Conservation (phyloP, 2,329 filamentous ascomycete species). For the Paecilomyces dactylethromorphus region DNA sequence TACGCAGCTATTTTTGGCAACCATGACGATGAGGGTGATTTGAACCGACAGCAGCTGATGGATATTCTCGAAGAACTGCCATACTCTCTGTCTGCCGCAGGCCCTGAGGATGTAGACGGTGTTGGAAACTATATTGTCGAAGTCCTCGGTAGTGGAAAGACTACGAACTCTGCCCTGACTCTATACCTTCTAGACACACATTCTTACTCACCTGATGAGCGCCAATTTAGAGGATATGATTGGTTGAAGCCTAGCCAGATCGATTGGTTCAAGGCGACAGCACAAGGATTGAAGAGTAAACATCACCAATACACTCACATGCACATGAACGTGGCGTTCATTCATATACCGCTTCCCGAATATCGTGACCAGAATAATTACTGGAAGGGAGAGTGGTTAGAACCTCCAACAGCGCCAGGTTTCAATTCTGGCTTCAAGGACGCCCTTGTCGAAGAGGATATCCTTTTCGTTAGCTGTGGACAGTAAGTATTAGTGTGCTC, state of each 20-base stretch:
- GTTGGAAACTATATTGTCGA: conserved; percentile 95
- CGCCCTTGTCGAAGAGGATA: conserved; percentile 75
- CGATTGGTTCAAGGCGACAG: conserved; percentile 82
- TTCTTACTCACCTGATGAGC: conserved; percentile 82
- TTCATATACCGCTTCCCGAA: conserved; percentile 93
- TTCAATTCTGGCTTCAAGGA: conserved; percentile 94
- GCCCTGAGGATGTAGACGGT: conserved; percentile 76
- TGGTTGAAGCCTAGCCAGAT: conserved; percentile 96
- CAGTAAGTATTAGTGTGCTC: conserved; percentile 55
- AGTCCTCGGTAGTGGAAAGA: conserved; percentile 70
- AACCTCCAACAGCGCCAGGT: conserved; percentile 76
- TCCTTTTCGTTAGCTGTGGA: conserved; percentile 83
- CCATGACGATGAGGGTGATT: conserved; percentile 85
- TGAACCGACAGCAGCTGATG: conserved; percentile 76
- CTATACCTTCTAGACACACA: conserved; percentile 95
- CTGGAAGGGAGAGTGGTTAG: conserved; percentile 66
- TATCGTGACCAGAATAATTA: conserved; percentile 60
- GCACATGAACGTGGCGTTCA: conserved; percentile 94
- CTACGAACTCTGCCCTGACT: conserved; percentile 82
- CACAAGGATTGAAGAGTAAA: conserved; percentile 64
- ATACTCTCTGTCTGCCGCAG: conserved; percentile 79
- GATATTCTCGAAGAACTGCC: conserved; percentile 76
- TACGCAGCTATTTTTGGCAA: conserved; percentile 96
- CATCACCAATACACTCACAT: conserved; percentile 83
- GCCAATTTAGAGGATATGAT: conserved; percentile 85